phyloP scores from a whole-genome alignment of 768 basidiomycete species.

The Pilatotrama ljubarskyi region DNA sequence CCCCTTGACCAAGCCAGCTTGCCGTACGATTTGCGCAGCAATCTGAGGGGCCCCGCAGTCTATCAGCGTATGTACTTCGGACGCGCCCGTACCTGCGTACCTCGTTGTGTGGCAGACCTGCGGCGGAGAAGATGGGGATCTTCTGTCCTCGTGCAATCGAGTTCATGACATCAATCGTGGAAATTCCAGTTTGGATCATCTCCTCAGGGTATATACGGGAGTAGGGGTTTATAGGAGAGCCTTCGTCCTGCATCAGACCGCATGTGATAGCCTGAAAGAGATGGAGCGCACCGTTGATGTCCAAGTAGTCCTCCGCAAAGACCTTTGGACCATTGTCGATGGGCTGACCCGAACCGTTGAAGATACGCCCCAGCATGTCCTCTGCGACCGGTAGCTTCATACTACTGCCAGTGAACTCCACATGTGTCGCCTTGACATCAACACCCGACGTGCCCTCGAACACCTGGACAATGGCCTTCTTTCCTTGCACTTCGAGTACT shows the following conservation, averaged over 20 bases:
- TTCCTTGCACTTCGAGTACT: conserved; percentile 96
- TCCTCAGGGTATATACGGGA: conserved; percentile 99
- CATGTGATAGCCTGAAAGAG: background rate
- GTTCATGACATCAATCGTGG: conserved; percentile 97
- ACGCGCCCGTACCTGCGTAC: conserved; percentile 42
- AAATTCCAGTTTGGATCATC: conserved; percentile 99
- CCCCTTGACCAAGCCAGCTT: conserved; percentile 94
- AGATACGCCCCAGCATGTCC: conserved; percentile 98
- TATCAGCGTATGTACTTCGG: conserved; percentile 3
- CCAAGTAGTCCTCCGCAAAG: conserved; percentile 98
- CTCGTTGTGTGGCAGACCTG: conserved; percentile 98
- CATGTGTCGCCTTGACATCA: conserved; percentile 95
- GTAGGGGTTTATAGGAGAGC: conserved; percentile 96
- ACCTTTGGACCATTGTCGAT: conserved; percentile 99
- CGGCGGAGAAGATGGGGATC: conserved; percentile 99
- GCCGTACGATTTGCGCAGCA: conserved; percentile 99
- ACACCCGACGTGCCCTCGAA: conserved; percentile 98
- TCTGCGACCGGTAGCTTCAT: conserved; percentile 99
- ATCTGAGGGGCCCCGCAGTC: conserved; percentile 54
- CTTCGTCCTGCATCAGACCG: conserved; percentile 42
- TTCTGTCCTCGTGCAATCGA: conserved; percentile 99
- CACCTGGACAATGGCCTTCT: conserved; percentile 99
- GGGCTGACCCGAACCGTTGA: conserved; percentile 97
- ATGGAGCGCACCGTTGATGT: conserved; percentile 85
- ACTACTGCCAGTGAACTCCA: conserved; percentile 96